Evolutionary conservation across 129 eudicot genomes (phyloP).

Genomic region (Silybum marianum): DNA sequence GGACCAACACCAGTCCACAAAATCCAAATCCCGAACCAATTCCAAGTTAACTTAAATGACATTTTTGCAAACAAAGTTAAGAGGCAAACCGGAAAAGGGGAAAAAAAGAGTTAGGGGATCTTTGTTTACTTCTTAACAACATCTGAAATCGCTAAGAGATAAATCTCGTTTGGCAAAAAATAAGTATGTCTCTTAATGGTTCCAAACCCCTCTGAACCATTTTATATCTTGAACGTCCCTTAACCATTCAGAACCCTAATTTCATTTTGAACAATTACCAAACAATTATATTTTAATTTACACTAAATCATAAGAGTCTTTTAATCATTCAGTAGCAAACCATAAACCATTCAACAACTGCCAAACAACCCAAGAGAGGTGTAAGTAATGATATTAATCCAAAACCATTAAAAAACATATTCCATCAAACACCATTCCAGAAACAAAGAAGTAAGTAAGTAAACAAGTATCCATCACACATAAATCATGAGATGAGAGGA

Average conservation of each 20-base stretch:
- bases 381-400: constrained; percentile 36
- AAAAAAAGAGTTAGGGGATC: constrained; percentile 1
- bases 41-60: neutral
- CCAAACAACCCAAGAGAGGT: constrained; percentile 13
- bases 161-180: too few relatives aligned
- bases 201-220: too few relatives aligned
- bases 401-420: constrained; percentile 31
- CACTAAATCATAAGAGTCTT: too few relatives aligned
- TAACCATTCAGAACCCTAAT: too few relatives aligned
- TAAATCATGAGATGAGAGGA: constrained; percentile 38
- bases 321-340: too few relatives aligned
- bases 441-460: neutral
- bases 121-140: too few relatives aligned
- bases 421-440: constrained; percentile 27
- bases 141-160: too few relatives aligned
- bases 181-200: too few relatives aligned
- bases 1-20: neutral
- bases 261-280: too few relatives aligned
- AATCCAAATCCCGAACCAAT: neutral
- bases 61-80: neutral
- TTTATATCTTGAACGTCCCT: too few relatives aligned
- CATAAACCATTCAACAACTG: too few relatives aligned
- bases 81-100: neutral
- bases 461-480: constrained; percentile 46
- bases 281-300: too few relatives aligned